Percentiles rank a stretch among this genome's conserved stretches.
phyloP scores from a whole-genome alignment of 148 eudicot species.

The Dysphania ambrosioides region DNA sequence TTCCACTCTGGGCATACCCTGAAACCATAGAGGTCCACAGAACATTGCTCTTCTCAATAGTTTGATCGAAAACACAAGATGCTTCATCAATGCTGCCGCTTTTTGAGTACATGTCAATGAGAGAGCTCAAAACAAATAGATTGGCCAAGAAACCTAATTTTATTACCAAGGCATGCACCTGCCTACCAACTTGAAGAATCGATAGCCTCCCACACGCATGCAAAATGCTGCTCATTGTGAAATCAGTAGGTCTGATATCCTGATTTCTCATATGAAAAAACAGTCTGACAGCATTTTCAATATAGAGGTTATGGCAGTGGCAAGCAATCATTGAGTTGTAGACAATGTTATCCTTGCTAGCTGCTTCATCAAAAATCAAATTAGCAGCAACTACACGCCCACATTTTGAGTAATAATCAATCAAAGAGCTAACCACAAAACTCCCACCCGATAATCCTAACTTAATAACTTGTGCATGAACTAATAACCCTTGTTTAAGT shows the following conservation, averaged over 20 bases:
- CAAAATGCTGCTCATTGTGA: slow-evolving; percentile 39
- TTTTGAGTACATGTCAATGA: slow-evolving; percentile 41
- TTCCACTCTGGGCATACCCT: slow-evolving; percentile 46
- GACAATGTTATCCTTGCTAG: slow-evolving; percentile 27
- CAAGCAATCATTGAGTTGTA: slow-evolving; percentile 44
- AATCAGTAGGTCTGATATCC: slow-evolving; percentile 25
- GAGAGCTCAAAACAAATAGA: slow-evolving; percentile 34
- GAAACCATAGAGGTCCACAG: slow-evolving; percentile 43
- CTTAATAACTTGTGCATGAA: slow-evolving; percentile 41
- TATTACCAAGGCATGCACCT: slow-evolving; percentile 35
- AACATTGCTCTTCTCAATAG: slow-evolving; percentile 24
- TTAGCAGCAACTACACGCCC: slow-evolving; percentile 32
- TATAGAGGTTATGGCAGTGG: slow-evolving; percentile 27
- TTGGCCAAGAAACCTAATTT: slow-evolving; percentile 33
- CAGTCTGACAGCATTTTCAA: slow-evolving; percentile 34
- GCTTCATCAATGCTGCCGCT: slow-evolving; percentile 35
- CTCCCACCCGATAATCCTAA: slow-evolving; percentile 28
- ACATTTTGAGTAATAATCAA: slow-evolving; percentile 43
- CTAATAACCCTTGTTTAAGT: slow-evolving; percentile 27
- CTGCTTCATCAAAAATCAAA: slow-evolving; percentile 25
- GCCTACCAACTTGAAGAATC: slow-evolving; percentile 31
- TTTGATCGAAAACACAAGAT: slow-evolving; percentile 26
- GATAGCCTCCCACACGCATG: slow-evolving; percentile 39
- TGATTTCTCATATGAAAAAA: slow-evolving; percentile 29
- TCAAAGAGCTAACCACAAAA: slow-evolving; percentile 33